Evolutionary conservation across 805 yeast species (phyloP), one percentile per base, ranked within the genome.

Genomic region (Candida alai): DNA sequence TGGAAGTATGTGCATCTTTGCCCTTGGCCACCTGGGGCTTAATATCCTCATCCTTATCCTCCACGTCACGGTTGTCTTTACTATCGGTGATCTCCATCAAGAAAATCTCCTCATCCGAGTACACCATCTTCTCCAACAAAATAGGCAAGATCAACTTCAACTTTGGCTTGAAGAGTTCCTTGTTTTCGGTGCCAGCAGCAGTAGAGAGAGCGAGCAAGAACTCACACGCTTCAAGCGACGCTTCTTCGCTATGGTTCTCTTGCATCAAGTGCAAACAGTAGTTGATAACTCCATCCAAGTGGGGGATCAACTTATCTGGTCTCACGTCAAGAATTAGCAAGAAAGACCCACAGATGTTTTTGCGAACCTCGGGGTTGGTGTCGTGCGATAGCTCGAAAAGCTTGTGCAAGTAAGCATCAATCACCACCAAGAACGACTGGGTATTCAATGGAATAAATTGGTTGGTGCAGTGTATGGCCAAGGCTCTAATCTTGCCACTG

Each of bases 141-240:
- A 79, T 77, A 1, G 97, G 97, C n/a, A 90, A 53, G 10, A 93
- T 77, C 12, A 62, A 55, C 2, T 68, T 64, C 28, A 93, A 64
- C 44, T 75, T 76, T 37, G 60, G 59, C 37, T 87, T 68, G 4
- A 76, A 53, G 9, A 43, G 34, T 20, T 42, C 41, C 24, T 54
- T 44, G 4, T 42, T 41, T 34, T 62, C 66, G 15, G 71, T 70
- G n/a, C 59, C 65, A 6, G 85, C 79, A 22, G 77, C 68, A 2
- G 87, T 80, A 0, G 89, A 76, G 35, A 90, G 68, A 1, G 84
- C 78, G 28, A 90, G 71, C 39, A 93, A 62, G 48, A 93, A 88
- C 60, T 93, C 97, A 56, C 96, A 87, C 3, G 95, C 97, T 54
- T 89, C 96, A 36, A 89, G 65, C 0, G 95, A 82, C 20, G 87